These are phyloP conservation scores for Candida corydali DNA, from an alignment of 805 yeast species.

Conservation along the genomic window DNA sequence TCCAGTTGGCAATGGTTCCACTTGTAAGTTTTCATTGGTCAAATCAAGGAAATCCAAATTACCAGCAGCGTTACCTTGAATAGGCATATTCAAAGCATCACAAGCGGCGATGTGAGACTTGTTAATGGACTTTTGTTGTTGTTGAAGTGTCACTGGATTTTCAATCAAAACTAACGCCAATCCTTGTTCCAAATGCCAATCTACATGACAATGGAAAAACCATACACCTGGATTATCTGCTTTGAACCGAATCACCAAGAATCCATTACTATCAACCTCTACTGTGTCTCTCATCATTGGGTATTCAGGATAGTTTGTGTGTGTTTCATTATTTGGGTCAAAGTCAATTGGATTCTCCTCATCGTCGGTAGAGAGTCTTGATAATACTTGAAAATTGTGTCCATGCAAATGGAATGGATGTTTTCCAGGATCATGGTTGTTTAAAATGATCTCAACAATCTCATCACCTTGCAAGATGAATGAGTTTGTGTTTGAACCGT, in stretches of 20 bases:
- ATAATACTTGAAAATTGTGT: constrained; percentile 78
- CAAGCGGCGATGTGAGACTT: constrained; percentile 51
- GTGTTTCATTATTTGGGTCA: constrained; percentile 24
- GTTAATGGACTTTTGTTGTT: constrained; percentile 11
- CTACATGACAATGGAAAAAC: constrained; percentile 98
- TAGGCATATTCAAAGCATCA: constrained; percentile 39
- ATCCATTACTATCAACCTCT: constrained; percentile 77
- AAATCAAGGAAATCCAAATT: constrained; percentile 50
- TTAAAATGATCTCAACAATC: constrained; percentile 74
- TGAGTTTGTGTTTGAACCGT: constrained; percentile 80
- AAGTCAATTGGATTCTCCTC: constrained; percentile 50
- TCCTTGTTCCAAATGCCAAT: constrained; percentile 97
- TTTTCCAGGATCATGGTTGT: constrained; percentile 84
- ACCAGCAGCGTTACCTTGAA: constrained; percentile 69
- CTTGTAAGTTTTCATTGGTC: constrained; percentile 57
- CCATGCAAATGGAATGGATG: constrained; percentile 99
- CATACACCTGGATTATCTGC: constrained; percentile 98
- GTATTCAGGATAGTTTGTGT: constrained; percentile 51
- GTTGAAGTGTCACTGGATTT: constrained; percentile 70
- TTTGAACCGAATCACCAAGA: constrained; percentile 78
- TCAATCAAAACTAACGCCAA: constrained; percentile 77
- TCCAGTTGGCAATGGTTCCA: constrained; percentile 61
- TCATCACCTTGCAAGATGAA: constrained; percentile 64
- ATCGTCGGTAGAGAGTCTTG: constrained; percentile 62
- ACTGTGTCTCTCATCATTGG: constrained; percentile 86